phyloP scores from a whole-genome alignment of 2,329 filamentous ascomycete genomes.

The Helotiales sp. region DNA sequence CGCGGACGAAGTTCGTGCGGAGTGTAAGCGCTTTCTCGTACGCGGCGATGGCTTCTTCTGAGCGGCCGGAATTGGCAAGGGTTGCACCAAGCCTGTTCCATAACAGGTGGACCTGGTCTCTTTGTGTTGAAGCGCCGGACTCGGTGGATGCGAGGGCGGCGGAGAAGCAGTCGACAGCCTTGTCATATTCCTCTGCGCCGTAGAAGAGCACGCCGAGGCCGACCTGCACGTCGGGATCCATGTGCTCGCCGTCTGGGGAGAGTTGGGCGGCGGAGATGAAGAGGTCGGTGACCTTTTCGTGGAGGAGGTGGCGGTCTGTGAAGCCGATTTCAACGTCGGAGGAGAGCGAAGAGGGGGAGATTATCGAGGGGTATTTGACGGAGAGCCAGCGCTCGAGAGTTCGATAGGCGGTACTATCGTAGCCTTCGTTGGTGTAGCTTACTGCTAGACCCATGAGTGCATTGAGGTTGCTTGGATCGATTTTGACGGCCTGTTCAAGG shows the following conservation, averaged over 20 bases:
- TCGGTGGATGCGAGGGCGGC: conserved; percentile 87
- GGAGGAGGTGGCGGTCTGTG: conserved; percentile 87
- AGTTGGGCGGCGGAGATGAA: conserved; percentile 94
- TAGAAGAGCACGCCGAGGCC: conserved; percentile 97
- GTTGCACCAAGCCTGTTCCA: conserved; percentile 98
- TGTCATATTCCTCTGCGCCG: conserved; percentile 96
- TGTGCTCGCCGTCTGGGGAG: conserved; percentile 88
- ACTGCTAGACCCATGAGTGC: conserved; percentile 95
- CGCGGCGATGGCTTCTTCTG: conserved; percentile 94
- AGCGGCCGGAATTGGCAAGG: conserved; percentile 89
- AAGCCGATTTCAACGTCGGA: conserved; percentile 86
- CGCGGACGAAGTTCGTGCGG: conserved; percentile 94
- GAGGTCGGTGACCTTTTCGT: conserved; percentile 85
- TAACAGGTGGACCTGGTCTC: conserved; percentile 86
- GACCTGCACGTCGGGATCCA: conserved; percentile 98
- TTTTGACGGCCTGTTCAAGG: conserved; percentile 85
- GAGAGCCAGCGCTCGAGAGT: conserved; percentile 96
- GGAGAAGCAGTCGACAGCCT: conserved; percentile 97
- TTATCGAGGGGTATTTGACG: conserved; percentile 88
- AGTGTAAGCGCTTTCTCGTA: conserved; percentile 92
- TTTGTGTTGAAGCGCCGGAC: conserved; percentile 80
- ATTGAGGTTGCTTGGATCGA: conserved; percentile 84
- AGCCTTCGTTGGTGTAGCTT: conserved; percentile 98
- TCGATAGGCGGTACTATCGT: conserved; percentile 94
- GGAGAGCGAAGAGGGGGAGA: conserved; percentile 70